Evolutionary conservation across 257 asterid genomes (phyloP).

Genomic region (Plantago ovata): DNA sequence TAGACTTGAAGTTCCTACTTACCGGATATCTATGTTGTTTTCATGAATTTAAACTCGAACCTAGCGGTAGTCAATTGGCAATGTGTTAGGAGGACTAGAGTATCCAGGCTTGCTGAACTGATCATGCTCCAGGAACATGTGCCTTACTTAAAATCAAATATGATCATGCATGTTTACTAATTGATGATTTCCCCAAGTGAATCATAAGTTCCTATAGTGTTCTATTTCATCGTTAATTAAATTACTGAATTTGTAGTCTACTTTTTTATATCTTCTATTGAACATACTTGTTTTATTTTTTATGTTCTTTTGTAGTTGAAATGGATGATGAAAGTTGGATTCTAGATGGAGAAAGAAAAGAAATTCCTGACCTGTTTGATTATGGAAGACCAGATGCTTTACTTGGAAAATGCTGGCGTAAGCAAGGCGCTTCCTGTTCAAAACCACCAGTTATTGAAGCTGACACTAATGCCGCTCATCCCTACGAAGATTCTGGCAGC

Average conservation of each 20-base stretch:
- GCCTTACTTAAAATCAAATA: background rate
- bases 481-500: conserved; percentile 26
- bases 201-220: background rate
- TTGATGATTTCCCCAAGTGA: background rate
- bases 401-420: conserved; percentile 49
- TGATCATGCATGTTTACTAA: background rate
- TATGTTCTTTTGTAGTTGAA: conserved; percentile 30
- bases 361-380: conserved; percentile 14
- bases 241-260: background rate
- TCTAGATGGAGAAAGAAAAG: conserved; percentile 27
- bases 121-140: too few relatives aligned
- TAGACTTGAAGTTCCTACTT: too few relatives aligned
- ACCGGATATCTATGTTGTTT: too few relatives aligned
- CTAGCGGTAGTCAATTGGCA: too few relatives aligned
- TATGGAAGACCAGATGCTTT: conserved; percentile 37
- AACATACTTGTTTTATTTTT: background rate
- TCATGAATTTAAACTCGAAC: too few relatives aligned
- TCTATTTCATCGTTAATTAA: background rate
- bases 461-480: conserved; percentile 24
- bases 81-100: too few relatives aligned
- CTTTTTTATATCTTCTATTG: background rate
- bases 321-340: conserved; percentile 33
- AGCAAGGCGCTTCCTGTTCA: conserved; percentile 20
- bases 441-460: conserved; percentile 23
- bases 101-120: too few relatives aligned